Percentiles rank a stretch among this genome's conserved stretches.
phyloP scores from a whole-genome alignment of 1,284 basidiomycete species.

The Fomitopsis betulina region DNA sequence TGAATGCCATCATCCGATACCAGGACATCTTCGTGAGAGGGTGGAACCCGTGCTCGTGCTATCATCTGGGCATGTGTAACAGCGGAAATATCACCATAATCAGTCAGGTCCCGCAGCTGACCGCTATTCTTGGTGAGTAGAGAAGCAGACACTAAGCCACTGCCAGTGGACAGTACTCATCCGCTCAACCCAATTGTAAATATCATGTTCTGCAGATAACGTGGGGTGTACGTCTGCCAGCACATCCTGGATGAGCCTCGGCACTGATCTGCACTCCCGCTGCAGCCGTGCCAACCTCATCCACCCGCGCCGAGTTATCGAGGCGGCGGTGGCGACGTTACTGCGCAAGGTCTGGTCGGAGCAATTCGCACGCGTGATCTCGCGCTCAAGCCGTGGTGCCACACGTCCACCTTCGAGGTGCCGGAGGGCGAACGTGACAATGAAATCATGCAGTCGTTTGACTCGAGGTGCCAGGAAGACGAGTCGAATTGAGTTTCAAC shows the following conservation, averaged over 20 bases:
- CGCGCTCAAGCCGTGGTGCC: no score
- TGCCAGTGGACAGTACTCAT: background rate
- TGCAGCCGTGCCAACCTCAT: conserved; percentile 42
- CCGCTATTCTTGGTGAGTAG: conserved; percentile 42
- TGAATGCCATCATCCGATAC: conserved; percentile 56
- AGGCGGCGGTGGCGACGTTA: no score
- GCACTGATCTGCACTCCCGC: background rate
- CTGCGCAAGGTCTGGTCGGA: no score
- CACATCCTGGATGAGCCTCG: background rate
- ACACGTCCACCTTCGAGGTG: no score
- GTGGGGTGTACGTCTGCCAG: conserved; percentile 44
- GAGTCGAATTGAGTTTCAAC: no score
- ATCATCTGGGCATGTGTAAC: background rate
- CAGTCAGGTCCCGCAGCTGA: conserved; percentile 48
- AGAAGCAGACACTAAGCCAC: background rate
- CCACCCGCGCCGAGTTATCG: no score
- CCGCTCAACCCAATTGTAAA: background rate
- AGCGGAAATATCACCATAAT: conserved; percentile 49
- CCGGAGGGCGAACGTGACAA: no score
- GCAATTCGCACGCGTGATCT: no score
- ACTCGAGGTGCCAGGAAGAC: no score
- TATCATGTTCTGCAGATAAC: conserved; percentile 29
- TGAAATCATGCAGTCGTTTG: no score
- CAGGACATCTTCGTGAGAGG: conserved; percentile 57
- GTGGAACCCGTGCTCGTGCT: conserved; percentile 14